phyloP scores from a whole-genome alignment of 2,329 filamentous ascomycete species.

The Cryphonectria carpinicola region DNA sequence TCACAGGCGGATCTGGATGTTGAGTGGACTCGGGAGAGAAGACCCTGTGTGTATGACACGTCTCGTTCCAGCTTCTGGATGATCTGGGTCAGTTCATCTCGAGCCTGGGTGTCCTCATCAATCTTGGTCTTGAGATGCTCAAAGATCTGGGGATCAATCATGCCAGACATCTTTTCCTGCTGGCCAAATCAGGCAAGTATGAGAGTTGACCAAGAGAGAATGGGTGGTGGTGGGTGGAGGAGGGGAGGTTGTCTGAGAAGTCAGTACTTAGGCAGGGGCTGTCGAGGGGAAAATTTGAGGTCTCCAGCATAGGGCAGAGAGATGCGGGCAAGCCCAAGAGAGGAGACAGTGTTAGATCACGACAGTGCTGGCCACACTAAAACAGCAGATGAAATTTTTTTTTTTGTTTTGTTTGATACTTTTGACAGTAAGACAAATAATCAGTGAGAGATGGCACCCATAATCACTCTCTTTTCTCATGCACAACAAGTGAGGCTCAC shows the following conservation, averaged over 20 bases:
- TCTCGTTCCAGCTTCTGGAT: conserved; percentile 82
- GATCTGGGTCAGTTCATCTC: conserved; percentile 82
- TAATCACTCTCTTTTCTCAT: not conserved
- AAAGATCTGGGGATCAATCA: conserved; percentile 85
- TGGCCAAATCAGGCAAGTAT: not conserved
- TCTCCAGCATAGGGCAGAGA: not conserved
- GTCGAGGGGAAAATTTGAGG: conserved; percentile 1
- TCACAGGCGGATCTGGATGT: conserved; percentile 67
- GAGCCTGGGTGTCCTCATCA: conserved; percentile 81
- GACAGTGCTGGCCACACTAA: not conserved
- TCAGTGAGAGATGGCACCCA: not conserved
- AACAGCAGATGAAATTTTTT: not conserved
- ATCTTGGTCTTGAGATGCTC: conserved; percentile 85
- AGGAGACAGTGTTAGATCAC: not conserved
- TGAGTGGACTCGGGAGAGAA: conserved; percentile 87
- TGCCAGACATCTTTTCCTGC: conserved; percentile 40
- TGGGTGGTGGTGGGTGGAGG: not conserved
- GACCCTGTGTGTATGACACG: conserved; percentile 78
- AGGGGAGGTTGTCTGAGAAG: not conserved
- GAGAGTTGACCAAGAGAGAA: not conserved
- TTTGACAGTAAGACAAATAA: not conserved
- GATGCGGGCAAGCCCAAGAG: not conserved
- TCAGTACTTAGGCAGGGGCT: not conserved
- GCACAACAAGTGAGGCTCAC: no score
- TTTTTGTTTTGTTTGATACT: not conserved